phyloP scores from a whole-genome alignment of 352 stramenopile species.

The Phytopythium delawarense region DNA sequence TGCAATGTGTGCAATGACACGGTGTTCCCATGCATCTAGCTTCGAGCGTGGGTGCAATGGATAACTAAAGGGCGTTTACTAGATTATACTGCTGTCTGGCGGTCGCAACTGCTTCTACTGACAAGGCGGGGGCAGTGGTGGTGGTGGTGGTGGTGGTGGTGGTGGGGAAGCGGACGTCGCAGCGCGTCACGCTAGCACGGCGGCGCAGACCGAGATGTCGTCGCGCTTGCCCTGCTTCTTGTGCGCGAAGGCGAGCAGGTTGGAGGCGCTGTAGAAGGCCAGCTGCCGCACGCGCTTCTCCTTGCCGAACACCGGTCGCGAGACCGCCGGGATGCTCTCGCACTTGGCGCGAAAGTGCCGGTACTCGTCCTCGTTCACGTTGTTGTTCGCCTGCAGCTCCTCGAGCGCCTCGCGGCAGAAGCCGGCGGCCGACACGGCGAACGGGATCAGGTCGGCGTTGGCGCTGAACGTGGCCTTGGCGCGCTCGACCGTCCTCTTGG shows the following conservation, averaged over 20 bases:
- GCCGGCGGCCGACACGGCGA: conserved; percentile 74
- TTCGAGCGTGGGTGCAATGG: too few relatives aligned
- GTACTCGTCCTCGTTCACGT: conserved; percentile 59
- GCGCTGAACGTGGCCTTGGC: conserved; percentile 66
- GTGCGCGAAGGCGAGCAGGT: conserved; percentile 84
- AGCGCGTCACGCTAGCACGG: conserved; percentile 58
- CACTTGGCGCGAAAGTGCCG: conserved; percentile 70
- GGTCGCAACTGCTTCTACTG: too few relatives aligned
- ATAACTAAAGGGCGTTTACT: too few relatives aligned
- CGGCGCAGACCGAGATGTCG: conserved; percentile 82
- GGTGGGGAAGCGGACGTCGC: too few relatives aligned
- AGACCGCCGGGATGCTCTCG: conserved; percentile 60
- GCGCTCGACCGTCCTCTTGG: conserved; percentile 60
- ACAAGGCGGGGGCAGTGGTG: neutral
- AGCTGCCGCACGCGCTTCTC: conserved; percentile 83
- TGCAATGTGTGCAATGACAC: too few relatives aligned
- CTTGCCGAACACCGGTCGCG: conserved; percentile 63
- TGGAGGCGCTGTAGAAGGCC: conserved; percentile 87
- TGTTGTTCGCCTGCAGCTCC: conserved; percentile 70
- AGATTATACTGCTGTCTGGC: too few relatives aligned
- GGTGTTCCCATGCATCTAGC: too few relatives aligned
- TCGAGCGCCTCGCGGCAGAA: conserved; percentile 77
- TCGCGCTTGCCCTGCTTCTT: conserved; percentile 87
- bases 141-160: neutral
- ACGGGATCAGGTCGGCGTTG: conserved; percentile 75